phyloP scores from a whole-genome alignment of 192 early-diverging fungal genomes.

The Oehlia diaphana region DNA sequence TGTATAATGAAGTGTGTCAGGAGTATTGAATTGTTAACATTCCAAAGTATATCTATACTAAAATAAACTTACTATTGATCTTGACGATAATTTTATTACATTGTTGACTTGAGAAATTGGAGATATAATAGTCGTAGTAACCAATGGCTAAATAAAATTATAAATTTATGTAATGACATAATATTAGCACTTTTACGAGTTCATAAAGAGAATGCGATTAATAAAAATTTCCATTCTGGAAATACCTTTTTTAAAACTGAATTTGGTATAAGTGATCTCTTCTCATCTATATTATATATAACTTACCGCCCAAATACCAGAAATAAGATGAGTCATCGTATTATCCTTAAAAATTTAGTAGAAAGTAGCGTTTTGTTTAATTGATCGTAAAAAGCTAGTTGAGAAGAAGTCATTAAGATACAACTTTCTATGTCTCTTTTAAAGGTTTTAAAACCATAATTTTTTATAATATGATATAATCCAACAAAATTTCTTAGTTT shows the following conservation, averaged over 20 bases:
- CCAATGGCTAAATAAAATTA: constrained; percentile 53
- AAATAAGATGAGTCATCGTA: constrained; percentile 64
- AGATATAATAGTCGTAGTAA: constrained; percentile 73
- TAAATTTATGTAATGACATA: background rate
- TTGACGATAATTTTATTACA: constrained; percentile 70
- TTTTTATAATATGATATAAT: constrained; percentile 67
- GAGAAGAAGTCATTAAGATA: constrained; percentile 76
- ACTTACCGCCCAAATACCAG: constrained; percentile 70
- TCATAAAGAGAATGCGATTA: too few relatives aligned
- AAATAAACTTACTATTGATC: constrained; percentile 26
- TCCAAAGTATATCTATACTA: too few relatives aligned
- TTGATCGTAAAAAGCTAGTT: constrained; percentile 73
- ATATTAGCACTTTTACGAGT: too few relatives aligned
- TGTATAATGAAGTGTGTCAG: too few relatives aligned
- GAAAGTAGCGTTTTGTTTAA: constrained; percentile 70
- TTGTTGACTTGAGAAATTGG: constrained; percentile 76
- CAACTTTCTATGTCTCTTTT: constrained; percentile 89
- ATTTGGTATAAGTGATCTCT: too few relatives aligned
- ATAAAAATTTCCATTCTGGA: too few relatives aligned
- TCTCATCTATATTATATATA: background rate
- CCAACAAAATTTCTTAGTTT: constrained; percentile 75
- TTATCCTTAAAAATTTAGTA: constrained; percentile 64
- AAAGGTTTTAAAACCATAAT: constrained; percentile 75
- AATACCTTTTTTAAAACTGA: too few relatives aligned
- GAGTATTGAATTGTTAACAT: too few relatives aligned